Evolutionary conservation across 768 basidiomycete genomes (phyloP), one percentile per base, ranked within the genome.

Genomic region (Amanita jacksonii): DNA sequence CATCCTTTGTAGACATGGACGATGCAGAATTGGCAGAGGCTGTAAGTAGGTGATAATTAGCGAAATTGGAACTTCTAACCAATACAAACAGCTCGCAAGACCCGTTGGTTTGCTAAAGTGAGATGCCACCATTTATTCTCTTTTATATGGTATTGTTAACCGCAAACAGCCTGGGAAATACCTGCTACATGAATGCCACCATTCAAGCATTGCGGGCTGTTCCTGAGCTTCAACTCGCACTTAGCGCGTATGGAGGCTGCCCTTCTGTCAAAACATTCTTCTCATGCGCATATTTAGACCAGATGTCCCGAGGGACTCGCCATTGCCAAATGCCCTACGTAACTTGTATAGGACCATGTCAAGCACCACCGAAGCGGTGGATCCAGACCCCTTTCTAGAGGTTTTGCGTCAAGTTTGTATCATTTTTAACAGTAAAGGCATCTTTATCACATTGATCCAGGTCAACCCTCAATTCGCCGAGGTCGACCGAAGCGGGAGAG

Each of bases 141-240:
- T 46, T 12, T 23, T 22, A 25, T 4, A 6, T 5, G 15, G 7
- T 19, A 28, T 22, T 38, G 41, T 31, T 36, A 12, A 45, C 40
- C 23, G 36, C 8, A 31, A 39, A 45, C 50, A 79, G 76, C 55
- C 66, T 93, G 28, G 92, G 94, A 27, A 97, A 97, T 58, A 97
- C 93, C 0, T 97, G 94, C 56, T 99, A 99, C 65, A 90, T 97
- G 84, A 98, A 94, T 58, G 80, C 96, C 1, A 90, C 88, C 1
- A 69, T 98, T 1, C 96, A 99, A 66, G 82, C 86, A n/a, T 73
- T 99, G 49, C 85, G 90, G 18, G 80, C 87, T 3, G 83, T 99
- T 39, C 92, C 93, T 2, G 91, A 96, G 53, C 73, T 99, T 4
- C 82, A 85, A 55, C 58, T 70, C 1, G 85, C 88, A 0, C 70